These are phyloP conservation scores for Davidsoniella neocaledoniae DNA, from an alignment of 2,329 filamentous ascomycete genomes.

Conservation along the genomic window DNA sequence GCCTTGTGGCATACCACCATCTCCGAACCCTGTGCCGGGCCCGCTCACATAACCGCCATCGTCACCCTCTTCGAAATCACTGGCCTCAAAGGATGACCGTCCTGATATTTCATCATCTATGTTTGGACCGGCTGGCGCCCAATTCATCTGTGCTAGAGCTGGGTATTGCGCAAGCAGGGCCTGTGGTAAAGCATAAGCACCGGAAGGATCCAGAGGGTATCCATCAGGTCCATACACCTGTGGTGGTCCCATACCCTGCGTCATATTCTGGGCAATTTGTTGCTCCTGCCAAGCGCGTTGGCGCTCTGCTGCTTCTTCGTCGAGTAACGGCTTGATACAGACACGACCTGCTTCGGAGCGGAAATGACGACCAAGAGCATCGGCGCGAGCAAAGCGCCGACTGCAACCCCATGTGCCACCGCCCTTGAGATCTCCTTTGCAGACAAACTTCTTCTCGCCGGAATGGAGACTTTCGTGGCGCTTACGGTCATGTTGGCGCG, in stretches of 20 bases:
- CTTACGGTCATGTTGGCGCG: slow-evolving; percentile 91
- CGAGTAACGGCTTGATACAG: slow-evolving; percentile 91
- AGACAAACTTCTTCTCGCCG: slow-evolving; percentile 97
- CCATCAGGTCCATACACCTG: slow-evolving; percentile 43
- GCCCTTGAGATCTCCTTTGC: slow-evolving; percentile 74
- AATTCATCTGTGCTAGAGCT: slow-evolving; percentile 77
- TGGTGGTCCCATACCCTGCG: slow-evolving; percentile 21
- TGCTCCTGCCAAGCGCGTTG: slow-evolving; percentile 62
- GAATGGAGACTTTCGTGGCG: slow-evolving; percentile 91
- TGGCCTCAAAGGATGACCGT: slow-evolving; percentile 66
- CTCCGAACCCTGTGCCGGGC: slow-evolving; percentile 41
- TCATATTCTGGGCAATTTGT: slow-evolving; percentile 45
- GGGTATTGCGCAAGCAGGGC: slow-evolving; percentile 86
- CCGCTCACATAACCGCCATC: slow-evolving; percentile 51
- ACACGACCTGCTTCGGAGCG: slow-evolving; percentile 86
- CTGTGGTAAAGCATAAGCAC: slow-evolving; percentile 59
- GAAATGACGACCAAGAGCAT: slow-evolving; percentile 88
- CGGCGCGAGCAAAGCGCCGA: slow-evolving; percentile 81
- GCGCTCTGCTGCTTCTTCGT: slow-evolving; percentile 77
- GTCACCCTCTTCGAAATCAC: slow-evolving; percentile 60
- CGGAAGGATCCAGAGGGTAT: slow-evolving; percentile 38
- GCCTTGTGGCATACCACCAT: slow-evolving; percentile 37
- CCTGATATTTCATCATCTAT: slow-evolving; percentile 64
- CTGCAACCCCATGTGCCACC: slow-evolving; percentile 84
- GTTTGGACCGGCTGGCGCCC: slow-evolving; percentile 47